Conservation (phyloP, 805 yeast species). For the Torulaspora maleeae region DNA sequence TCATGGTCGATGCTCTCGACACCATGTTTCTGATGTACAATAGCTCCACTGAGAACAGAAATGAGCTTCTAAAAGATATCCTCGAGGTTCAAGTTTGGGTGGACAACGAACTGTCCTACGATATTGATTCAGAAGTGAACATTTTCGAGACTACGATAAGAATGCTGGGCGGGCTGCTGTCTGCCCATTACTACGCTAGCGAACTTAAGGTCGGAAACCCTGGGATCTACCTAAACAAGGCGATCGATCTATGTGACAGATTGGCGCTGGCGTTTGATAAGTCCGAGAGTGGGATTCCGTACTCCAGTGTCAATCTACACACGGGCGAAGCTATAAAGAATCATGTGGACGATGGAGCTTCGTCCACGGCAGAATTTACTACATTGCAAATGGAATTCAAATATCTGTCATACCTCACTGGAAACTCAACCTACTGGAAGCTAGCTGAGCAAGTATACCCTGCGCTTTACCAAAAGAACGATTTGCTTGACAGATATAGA, state of each 20-base stretch:
- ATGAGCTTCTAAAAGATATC: constrained; percentile 49
- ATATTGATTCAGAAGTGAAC: constrained; percentile 69
- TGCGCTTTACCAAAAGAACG: constrained; percentile 58
- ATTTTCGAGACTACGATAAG: constrained; percentile 92
- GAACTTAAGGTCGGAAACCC: constrained; percentile 39
- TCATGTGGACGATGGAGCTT: constrained; percentile 69
- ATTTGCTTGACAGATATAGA: constrained; percentile 37
- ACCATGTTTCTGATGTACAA: constrained; percentile 75
- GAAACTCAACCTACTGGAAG: constrained; percentile 74
- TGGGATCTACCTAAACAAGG: constrained; percentile 68
- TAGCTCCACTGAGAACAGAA: constrained; percentile 16
- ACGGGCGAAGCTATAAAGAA: constrained; percentile 56
- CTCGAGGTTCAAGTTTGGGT: constrained; percentile 71
- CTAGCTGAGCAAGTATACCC: constrained; percentile 69
- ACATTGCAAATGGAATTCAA: constrained; percentile 85
- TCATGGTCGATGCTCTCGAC: constrained; percentile 82
- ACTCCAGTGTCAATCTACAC: constrained; percentile 67
- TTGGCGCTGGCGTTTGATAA: constrained; percentile 61
- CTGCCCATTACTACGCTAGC: constrained; percentile 67
- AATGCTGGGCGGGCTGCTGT: constrained; percentile 88
- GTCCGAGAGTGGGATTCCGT: constrained; percentile 66
- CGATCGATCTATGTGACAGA: constrained; percentile 72
- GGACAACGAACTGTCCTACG: constrained; percentile 59
- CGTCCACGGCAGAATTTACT: constrained; percentile 86
- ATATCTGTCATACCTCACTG: constrained; percentile 73